These are phyloP conservation scores for Plasmodium yoelii DNA, from an alignment of 169 alveolate genomes.

Conservation along the genomic window DNA sequence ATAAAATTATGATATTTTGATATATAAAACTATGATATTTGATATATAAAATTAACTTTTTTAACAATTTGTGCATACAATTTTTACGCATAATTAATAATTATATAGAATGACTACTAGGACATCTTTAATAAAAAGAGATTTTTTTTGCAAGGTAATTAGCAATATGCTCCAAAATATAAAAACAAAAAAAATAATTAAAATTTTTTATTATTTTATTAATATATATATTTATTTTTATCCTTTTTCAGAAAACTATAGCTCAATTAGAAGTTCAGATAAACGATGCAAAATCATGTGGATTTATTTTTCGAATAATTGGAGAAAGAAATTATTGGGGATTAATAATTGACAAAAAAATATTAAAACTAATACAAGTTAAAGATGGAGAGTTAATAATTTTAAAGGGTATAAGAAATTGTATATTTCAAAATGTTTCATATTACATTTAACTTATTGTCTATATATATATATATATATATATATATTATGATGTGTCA, in stretches of 20 bases:
- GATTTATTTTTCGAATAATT: constrained; percentile 51
- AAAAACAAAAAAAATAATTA: not conserved
- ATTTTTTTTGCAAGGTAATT: constrained; percentile 74
- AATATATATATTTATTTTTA: not conserved
- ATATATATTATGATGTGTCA: no score
- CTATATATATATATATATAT: not conserved
- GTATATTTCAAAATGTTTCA: not conserved
- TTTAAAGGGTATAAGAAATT: constrained; percentile 29
- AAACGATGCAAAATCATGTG: constrained; percentile 64
- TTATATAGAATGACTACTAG: constrained; percentile 61
- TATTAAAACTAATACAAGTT: constrained; percentile 32
- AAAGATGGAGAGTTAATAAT: constrained; percentile 57
- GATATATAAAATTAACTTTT: no score
- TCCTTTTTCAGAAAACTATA: constrained; percentile 43
- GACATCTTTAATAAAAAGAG: constrained; percentile 61
- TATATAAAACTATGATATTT: no score
- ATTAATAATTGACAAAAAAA: constrained; percentile 53
- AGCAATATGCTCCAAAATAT: not conserved
- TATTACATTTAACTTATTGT: not conserved
- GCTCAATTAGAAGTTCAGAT: constrained; percentile 75
- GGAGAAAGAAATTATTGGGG: constrained; percentile 73
- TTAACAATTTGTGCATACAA: no score
- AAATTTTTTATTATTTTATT: not conserved
- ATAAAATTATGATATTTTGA: no score
- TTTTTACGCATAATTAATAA: not conserved